Percentiles rank a stretch among this genome's conserved stretches.
Evolutionary conservation across 345 rosid genomes (phyloP).

Genomic region (Ceriops decandra): DNA sequence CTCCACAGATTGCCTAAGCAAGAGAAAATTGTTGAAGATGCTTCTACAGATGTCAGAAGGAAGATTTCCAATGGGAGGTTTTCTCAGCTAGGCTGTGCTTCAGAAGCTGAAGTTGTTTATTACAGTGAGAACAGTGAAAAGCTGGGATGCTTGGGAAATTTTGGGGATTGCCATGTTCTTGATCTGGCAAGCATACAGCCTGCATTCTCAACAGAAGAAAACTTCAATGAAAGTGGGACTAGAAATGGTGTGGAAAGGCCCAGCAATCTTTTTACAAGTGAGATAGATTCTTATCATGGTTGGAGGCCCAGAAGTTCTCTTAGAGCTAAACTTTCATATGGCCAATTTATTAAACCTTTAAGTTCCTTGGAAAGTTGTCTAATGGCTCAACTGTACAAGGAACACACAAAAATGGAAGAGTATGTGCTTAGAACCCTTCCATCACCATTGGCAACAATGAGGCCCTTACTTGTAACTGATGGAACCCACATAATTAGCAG

Average conservation of each 20-base stretch:
- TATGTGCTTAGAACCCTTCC: slow-evolving; percentile 38
- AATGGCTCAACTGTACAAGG: slow-evolving; percentile 58
- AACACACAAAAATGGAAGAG: slow-evolving; percentile 45
- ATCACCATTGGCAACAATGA: slow-evolving; percentile 36
- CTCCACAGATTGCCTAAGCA: slow-evolving; percentile 16
- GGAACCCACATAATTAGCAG: slow-evolving; percentile 50
- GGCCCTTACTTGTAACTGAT: slow-evolving; percentile 63
- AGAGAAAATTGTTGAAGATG: slow-evolving; percentile 35
- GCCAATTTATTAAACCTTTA: slow-evolving; percentile 40
- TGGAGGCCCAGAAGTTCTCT: slow-evolving; percentile 39
- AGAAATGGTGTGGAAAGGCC: slow-evolving; percentile 14
- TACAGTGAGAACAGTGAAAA: slow-evolving; percentile 22
- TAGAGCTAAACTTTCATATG: slow-evolving; percentile 31
- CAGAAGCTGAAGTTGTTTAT: slow-evolving; percentile 39
- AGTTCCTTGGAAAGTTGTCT: slow-evolving; percentile 59
- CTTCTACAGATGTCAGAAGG: slow-evolving; percentile 15
- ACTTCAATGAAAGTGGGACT: slow-evolving; percentile 18
- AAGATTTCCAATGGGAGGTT: slow-evolving; percentile 21
- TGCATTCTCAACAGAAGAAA: slow-evolving; percentile 26
- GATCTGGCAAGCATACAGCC: slow-evolving; percentile 23
- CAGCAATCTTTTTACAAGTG: slow-evolving; percentile 13
- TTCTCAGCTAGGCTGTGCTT: slow-evolving; percentile 22
- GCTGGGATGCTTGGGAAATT: slow-evolving; percentile 23
- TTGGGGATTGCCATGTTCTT: slow-evolving; percentile 22
- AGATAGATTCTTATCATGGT: slow-evolving; percentile 24